These are phyloP conservation scores for Phialophora tarda DNA, from an alignment of 2,329 filamentous ascomycete genomes.

Conservation along the genomic window DNA sequence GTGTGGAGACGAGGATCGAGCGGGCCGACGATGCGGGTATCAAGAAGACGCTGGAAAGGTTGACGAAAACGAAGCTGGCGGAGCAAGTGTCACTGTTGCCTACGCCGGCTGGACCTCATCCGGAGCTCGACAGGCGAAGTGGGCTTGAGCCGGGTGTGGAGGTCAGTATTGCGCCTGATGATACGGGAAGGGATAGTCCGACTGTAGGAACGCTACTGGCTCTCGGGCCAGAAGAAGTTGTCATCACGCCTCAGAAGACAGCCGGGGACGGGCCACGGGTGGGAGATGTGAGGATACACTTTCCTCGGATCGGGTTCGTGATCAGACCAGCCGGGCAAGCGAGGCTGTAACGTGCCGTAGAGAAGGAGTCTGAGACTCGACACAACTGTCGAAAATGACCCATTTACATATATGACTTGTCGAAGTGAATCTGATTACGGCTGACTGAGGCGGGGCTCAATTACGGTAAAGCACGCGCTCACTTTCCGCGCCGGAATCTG, in stretches of 20 bases:
- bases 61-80: conserved; percentile 50
- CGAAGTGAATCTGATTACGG: not conserved
- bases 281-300: conserved; percentile 29
- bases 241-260: conserved; percentile 28
- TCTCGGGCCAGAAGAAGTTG: conserved; percentile 35
- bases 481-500: not conserved
- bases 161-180: conserved; percentile 37
- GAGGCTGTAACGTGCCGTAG: conserved; percentile 9
- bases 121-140: conserved; percentile 31
- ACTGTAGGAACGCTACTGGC: conserved; percentile 33
- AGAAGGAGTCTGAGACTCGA: not conserved
- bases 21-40: conserved; percentile 21
- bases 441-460: not conserved
- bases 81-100: conserved; percentile 39
- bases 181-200: conserved; percentile 35
- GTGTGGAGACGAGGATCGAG: conserved; percentile 32
- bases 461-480: not conserved
- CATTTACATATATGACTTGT: not conserved
- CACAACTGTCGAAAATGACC: not conserved
- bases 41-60: conserved; percentile 41
- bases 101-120: conserved; percentile 26
- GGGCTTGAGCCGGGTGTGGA: conserved; percentile 27
- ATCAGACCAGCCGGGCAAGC: conserved; percentile 14
- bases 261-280: conserved; percentile 9
- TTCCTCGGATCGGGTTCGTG: conserved; percentile 31